Base-by-base conservation (phyloP, 345 rosid species). In the Eucalyptus curtisii region DNA sequence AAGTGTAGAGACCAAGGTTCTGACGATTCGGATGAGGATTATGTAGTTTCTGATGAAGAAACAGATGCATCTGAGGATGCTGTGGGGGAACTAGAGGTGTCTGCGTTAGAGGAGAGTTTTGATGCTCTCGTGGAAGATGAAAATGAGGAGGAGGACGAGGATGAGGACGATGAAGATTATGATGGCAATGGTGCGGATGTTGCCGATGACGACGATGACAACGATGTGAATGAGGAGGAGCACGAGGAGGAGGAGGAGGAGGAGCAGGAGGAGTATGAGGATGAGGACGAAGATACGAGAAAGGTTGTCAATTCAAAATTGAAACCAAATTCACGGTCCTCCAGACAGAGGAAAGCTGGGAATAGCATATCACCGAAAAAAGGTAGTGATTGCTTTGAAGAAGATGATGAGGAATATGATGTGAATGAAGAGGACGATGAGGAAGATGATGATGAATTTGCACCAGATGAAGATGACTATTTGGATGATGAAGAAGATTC, bases 1-100 rank as follows among this genome's bases (percentile, higher is more conserved):
- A 91, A 95, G 93, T 93, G 95, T 50, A 92, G 93, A 85, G 95
- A 93, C 86, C 92, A 91, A 55, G 95, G 89, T 87, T 98, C 99
- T 5, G 99, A 98, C 91, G 98, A 94, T 90, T 98, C 99, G 2
- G 99, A 98, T 92, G 99, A 98, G 93, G 99, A 98, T 94, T 98
- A 95, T 90, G 99, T 96, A 53, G 90, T 95, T 91, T 98, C 98
- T 3, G 92, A 94, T 59, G 99, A 95, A 91, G 97, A 94, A 86
- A 91, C 91, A 53, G 94, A 92, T 61, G 95, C 90, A 30, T 94
- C 98, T 4, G 98, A 94, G 68, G 96, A 94, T 90, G 95, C 93
- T 53, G 91, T 90, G 37, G 96, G 90, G 86, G 98, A 95, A 90
- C 88, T 91, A 40, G 97, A 95, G 88, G 97, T 90, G 76, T 92